Evolutionary conservation across 2,329 filamentous ascomycete species (phyloP).

Genomic region (Fusarium compactum): DNA sequence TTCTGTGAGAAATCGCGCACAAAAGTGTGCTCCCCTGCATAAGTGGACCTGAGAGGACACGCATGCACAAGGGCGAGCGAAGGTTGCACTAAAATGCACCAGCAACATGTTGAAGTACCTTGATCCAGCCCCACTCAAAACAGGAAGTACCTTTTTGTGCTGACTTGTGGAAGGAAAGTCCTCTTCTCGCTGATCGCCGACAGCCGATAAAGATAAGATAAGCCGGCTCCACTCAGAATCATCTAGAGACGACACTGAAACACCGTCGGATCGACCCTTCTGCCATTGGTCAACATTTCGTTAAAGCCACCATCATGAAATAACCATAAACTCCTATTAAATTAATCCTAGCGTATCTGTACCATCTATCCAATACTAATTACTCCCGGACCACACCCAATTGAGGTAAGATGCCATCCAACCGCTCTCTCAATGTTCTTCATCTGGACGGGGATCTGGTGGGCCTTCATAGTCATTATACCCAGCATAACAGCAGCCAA

Average conservation of each 20-base stretch:
- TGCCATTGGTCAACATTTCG: neutral
- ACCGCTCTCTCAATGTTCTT: conserved; percentile 40
- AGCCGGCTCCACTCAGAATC: neutral
- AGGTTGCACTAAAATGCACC: conserved; percentile 1
- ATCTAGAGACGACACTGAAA: neutral
- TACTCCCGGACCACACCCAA: conserved; percentile 23
- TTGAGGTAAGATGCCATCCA: conserved; percentile 36
- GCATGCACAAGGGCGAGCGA: neutral
- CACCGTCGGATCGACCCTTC: neutral
- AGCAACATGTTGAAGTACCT: conserved; percentile 9
- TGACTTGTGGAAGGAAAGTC: neutral
- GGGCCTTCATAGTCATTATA: conserved; percentile 30
- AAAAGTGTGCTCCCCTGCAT: neutral
- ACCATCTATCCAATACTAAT: conserved; percentile 1
- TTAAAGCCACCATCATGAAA: neutral
- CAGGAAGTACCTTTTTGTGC: neutral
- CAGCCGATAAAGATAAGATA: neutral
- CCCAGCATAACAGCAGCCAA: conserved; percentile 31
- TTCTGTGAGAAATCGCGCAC: conserved; percentile 16
- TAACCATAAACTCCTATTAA: neutral
- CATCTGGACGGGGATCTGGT: conserved; percentile 26
- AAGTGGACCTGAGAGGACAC: neutral
- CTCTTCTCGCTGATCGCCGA: neutral
- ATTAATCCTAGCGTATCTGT: neutral
- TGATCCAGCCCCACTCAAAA: neutral